These are phyloP conservation scores for Planoprotostelium fungivorum DNA, from an alignment of 78 protist genomes.

Conservation along the genomic window DNA sequence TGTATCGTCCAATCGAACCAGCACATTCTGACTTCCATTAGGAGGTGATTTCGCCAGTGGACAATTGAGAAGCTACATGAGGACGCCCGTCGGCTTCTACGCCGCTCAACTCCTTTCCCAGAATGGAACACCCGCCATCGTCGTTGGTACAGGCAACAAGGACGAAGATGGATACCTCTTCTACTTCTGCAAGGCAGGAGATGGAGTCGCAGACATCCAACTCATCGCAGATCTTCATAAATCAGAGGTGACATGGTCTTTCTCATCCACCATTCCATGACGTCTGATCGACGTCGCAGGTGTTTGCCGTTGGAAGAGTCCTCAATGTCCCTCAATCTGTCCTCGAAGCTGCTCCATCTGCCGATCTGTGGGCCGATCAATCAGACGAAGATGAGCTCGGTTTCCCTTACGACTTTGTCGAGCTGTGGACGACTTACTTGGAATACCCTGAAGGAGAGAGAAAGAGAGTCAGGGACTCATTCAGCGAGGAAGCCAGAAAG, in stretches of 20 bases:
- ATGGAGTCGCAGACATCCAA: conserved; percentile 79
- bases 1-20: background rate
- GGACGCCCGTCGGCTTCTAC: conserved; percentile 74
- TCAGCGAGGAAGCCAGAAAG: background rate
- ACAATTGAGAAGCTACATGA: conserved; percentile 65
- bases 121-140: conserved; percentile 53
- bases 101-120: conserved; percentile 51
- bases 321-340: conserved; percentile 50
- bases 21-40: no score
- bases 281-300: conserved; percentile 4
- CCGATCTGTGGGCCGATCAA: conserved; percentile 89
- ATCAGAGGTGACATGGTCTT: conserved; percentile 42
- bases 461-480: background rate
- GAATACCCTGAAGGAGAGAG: background rate
- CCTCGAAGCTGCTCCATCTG: conserved; percentile 69
- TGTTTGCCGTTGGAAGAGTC: conserved; percentile 23
- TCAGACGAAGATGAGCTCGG: conserved; percentile 87
- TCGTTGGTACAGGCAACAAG: conserved; percentile 61
- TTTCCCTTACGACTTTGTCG: conserved; percentile 68
- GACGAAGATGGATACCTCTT: conserved; percentile 81
- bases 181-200: conserved; percentile 87
- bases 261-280: background rate
- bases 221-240: conserved; percentile 78
- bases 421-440: conserved; percentile 32
- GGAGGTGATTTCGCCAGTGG: conserved; percentile 31